Percentiles rank a stretch among this genome's conserved stretches.
These are phyloP conservation scores for Aspergillus cavernicola DNA, from an alignment of 495 filamentous ascomycete genomes.

Conservation along the genomic window DNA sequence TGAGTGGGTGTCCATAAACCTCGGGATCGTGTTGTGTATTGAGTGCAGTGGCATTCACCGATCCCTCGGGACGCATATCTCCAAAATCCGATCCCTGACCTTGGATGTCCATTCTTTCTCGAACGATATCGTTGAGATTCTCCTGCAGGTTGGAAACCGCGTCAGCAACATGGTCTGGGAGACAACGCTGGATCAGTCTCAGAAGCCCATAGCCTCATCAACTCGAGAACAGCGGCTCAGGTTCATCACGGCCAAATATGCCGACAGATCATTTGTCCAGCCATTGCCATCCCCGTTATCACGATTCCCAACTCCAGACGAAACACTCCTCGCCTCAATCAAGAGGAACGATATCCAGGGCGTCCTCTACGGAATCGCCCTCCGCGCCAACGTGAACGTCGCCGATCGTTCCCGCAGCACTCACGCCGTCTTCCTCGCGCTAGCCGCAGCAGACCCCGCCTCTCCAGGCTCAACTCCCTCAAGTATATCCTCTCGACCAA, in stretches of 20 bases:
- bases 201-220: constrained; percentile 70
- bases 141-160: constrained; percentile 87
- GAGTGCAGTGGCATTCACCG: constrained; percentile 98
- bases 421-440: constrained; percentile 83
- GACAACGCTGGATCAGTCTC: constrained; percentile 66
- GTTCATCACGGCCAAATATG: constrained; percentile 96
- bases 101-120: constrained; percentile 95
- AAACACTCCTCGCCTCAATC: constrained; percentile 87
- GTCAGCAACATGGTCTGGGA: constrained; percentile 98
- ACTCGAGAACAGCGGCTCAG: constrained; percentile 83
- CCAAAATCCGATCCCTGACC: constrained; percentile 93
- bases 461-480: constrained; percentile 51
- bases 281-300: constrained; percentile 72
- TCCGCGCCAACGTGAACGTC: constrained; percentile 83
- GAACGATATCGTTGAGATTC: constrained; percentile 90
- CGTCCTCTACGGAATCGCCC: constrained; percentile 84
- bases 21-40: constrained; percentile 94
- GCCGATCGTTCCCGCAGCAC: constrained; percentile 83
- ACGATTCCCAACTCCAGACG: constrained; percentile 75
- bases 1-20: constrained; percentile 98
- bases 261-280: constrained; percentile 75
- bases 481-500: constrained; percentile 29
- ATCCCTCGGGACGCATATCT: constrained; percentile 94
- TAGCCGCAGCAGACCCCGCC: constrained; percentile 91
- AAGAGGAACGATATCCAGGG: constrained; percentile 92